Percentiles rank a stretch among this genome's conserved stretches.
These are phyloP conservation scores for Phylloboletellus chloephorus DNA, from an alignment of 1,284 basidiomycete genomes.

Conservation along the genomic window DNA sequence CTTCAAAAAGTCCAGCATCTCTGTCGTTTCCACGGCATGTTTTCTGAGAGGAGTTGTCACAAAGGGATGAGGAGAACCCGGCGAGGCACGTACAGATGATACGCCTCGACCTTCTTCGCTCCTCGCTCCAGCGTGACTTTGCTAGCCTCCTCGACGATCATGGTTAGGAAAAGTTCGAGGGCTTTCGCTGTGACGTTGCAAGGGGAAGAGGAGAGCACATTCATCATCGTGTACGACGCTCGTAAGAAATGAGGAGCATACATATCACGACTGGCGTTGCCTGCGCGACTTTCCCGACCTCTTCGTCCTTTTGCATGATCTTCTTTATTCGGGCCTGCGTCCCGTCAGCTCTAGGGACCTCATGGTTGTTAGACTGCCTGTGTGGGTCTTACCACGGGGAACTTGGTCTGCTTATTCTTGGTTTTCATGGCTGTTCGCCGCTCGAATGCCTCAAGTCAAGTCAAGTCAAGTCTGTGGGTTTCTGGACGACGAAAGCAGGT, in stretches of 20 bases:
- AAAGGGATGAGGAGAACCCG: neutral
- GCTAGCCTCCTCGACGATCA: conserved; percentile 80
- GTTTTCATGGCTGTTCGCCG: conserved; percentile 55
- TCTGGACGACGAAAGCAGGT: neutral
- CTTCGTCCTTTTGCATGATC: conserved; percentile 99
- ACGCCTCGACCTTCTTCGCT: conserved; percentile 87
- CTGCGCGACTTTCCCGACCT: conserved; percentile 97
- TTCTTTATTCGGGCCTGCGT: conserved; percentile 93
- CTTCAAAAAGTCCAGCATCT: conserved; percentile 93
- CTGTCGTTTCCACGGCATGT: conserved; percentile 84
- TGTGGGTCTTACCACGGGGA: conserved; percentile 57
- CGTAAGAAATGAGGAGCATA: conserved; percentile 43
- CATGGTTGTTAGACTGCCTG: conserved; percentile 15
- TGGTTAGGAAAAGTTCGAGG: conserved; percentile 87
- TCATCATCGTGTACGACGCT: conserved; percentile 14
- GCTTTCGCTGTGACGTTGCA: conserved; percentile 72
- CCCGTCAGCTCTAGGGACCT: conserved; percentile 5
- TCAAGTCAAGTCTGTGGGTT: neutral
- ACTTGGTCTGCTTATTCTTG: conserved; percentile 81
- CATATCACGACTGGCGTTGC: conserved; percentile 97
- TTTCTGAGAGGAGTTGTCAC: conserved; percentile 54
- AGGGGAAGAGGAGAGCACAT: neutral
- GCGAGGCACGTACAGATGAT: conserved; percentile 76
- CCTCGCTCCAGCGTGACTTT: conserved; percentile 80
- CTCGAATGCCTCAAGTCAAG: neutral